Conservation (phyloP, 2,329 filamentous ascomycete species). For the Calonectria crousiana region DNA sequence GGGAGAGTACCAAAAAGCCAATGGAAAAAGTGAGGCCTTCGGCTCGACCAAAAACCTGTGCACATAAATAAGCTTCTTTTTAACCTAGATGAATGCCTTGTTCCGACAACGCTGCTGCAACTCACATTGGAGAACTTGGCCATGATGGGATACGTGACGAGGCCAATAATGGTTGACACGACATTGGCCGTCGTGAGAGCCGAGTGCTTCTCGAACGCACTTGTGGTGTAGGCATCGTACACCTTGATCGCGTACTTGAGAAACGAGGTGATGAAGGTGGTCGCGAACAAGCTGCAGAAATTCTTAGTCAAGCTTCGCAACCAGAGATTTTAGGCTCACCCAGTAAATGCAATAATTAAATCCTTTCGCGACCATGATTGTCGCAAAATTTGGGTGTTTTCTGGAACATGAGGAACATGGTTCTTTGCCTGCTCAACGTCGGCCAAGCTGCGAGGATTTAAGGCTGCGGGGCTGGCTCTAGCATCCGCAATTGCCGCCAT, state of each 20-base stretch:
- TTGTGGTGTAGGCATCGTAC: constrained; percentile 50
- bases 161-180: constrained; percentile 60
- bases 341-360: constrained; percentile 39
- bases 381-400: constrained; percentile 38
- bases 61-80: background rate
- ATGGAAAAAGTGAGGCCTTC: constrained; percentile 61
- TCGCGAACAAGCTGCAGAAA: constrained; percentile 42
- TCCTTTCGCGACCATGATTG: constrained; percentile 42
- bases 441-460: constrained; percentile 25
- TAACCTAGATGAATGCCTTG: background rate
- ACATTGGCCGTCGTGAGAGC: constrained; percentile 62
- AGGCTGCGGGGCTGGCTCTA: constrained; percentile 6
- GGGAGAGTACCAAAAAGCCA: constrained; percentile 53
- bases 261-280: constrained; percentile 48
- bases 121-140: constrained; percentile 67
- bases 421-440: constrained; percentile 30
- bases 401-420: background rate
- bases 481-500: constrained; percentile 26
- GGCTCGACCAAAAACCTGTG: constrained; percentile 65
- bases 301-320: background rate
- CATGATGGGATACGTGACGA: constrained; percentile 69
- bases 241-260: constrained; percentile 47
- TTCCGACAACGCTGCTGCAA: background rate
- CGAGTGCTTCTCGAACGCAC: constrained; percentile 60
- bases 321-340: constrained; percentile 17